Conservation (phyloP, 441 rosid species). For the Jatropha multifida region DNA sequence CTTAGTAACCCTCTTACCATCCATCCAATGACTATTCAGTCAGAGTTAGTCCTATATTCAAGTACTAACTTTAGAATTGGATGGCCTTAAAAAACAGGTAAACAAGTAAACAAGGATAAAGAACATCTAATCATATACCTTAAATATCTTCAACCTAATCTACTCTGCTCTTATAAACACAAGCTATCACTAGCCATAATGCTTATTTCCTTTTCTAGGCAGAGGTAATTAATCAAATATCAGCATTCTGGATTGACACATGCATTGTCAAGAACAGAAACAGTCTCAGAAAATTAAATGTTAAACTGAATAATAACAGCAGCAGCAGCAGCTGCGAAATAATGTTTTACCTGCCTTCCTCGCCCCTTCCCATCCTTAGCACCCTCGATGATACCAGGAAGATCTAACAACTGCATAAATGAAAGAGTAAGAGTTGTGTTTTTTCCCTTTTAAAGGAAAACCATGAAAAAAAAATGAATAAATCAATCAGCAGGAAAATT, state of each 20-base stretch:
- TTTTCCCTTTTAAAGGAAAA: not conserved
- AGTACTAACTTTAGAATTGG: too few relatives aligned
- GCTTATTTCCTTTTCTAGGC: not conserved
- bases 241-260: not conserved
- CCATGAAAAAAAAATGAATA: not conserved
- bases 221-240: not conserved
- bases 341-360: constrained; percentile 77
- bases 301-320: not conserved
- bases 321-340: not conserved
- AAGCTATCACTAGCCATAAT: not conserved
- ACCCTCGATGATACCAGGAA: constrained; percentile 99
- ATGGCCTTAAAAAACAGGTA: too few relatives aligned
- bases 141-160: too few relatives aligned
- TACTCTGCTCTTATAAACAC: too few relatives aligned
- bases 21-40: too few relatives aligned
- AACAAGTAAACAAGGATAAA: too few relatives aligned
- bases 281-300: not conserved
- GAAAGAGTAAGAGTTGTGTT: constrained; percentile 7
- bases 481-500: constrained; percentile 1
- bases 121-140: too few relatives aligned
- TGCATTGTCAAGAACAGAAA: not conserved
- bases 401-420: constrained; percentile 78
- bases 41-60: too few relatives aligned
- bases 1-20: too few relatives aligned
- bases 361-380: constrained; percentile 99